phyloP scores from a whole-genome alignment of 2,329 filamentous ascomycete species.

The Apiospora kogelbergensis region DNA sequence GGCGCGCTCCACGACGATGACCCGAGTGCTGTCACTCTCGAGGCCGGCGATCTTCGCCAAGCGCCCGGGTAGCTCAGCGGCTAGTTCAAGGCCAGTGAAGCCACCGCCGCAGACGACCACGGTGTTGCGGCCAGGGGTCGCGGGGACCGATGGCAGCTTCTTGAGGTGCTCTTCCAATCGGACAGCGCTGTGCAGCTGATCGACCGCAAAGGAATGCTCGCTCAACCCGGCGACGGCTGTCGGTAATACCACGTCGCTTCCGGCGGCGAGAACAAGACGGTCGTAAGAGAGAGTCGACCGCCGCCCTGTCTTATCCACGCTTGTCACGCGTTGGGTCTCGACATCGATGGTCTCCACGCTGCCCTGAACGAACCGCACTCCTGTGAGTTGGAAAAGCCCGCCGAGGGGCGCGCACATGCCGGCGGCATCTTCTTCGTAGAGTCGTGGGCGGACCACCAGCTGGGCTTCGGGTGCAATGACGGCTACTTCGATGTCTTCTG shows the following conservation, averaged over 20 bases:
- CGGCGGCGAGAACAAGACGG: slow-evolving; percentile 36
- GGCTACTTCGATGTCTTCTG: slow-evolving; percentile 25
- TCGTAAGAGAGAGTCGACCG: slow-evolving; percentile 26
- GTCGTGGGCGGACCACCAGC: slow-evolving; percentile 33
- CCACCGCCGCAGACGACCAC: slow-evolving; percentile 34
- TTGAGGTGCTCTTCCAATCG: slow-evolving; percentile 32
- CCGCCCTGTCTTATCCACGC: slow-evolving; percentile 11
- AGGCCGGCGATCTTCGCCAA: slow-evolving; percentile 19
- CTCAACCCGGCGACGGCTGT: slow-evolving; percentile 28
- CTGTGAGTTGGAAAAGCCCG: slow-evolving; percentile 26
- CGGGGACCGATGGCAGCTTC: slow-evolving; percentile 21
- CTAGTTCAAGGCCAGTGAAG: slow-evolving; percentile 37
- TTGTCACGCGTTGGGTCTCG: slow-evolving; percentile 18
- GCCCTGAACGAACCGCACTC: slow-evolving; percentile 28
- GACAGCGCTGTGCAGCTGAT: slow-evolving; percentile 26
- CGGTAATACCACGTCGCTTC: slow-evolving; percentile 33
- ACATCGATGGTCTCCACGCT: slow-evolving; percentile 23
- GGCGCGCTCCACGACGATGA: slow-evolving; percentile 31
- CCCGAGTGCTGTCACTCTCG: slow-evolving; percentile 14
- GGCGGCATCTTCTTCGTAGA: slow-evolving; percentile 33
- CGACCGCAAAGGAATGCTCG: slow-evolving; percentile 35
- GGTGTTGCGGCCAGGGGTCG: slow-evolving; percentile 30
- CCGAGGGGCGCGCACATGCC: slow-evolving; percentile 23
- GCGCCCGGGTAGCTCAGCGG: slow-evolving; percentile 30
- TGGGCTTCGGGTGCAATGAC: slow-evolving; percentile 33